Base-by-base conservation (phyloP, 768 basidiomycete genomes). In the Coprinopsis strossmayeri region DNA sequence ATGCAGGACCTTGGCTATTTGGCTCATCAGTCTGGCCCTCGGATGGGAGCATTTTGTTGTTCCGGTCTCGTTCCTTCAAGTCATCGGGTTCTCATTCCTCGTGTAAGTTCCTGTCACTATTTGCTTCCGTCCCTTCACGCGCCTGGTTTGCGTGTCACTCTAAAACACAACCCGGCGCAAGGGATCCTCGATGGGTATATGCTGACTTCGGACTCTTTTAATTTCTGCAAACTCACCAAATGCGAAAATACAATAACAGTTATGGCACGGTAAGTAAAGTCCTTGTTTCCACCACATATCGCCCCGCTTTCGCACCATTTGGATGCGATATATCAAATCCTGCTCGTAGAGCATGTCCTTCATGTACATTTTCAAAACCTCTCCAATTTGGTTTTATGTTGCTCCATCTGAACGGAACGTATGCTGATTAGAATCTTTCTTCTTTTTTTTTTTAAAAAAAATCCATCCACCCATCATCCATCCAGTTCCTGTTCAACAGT, bases 1-100 rank as follows among this genome's bases (percentile, higher is more conserved):
- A 4, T 96, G 92, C 69, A 78, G 96, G 57, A 98, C 96, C 1
- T 74, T 98, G 46, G 79, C 80, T n/a, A 98, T 99, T 62, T 99
- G 96, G 96, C 68, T 94, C 54, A 71, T 99, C 58, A 91, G 89
- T 60, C 74, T 96, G 45, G 82, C 76, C 1, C 68, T 96, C 21
- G 92, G 94, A 3, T 97, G 94, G 94, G 94, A 97, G 67, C 74
- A 71, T 51, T 71, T 97, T 27, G 56, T 89, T 20, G 88, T 80
- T 69, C 92, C 92, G 4, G 79, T 86, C 53, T 89, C 89, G 1
- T 60, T 92, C 45, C 63, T 94, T 11, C 92, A 95, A 64, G 79
- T 95, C 46, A 57, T 76, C 17, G 91, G 92, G 2, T 99, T 99
- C 64, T 80, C 74, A 5, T 67, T 97, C 38, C 75, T 99, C 50